Conservation (phyloP, 2,329 filamentous ascomycete species). For the Colletotrichum ledebouriae region DNA sequence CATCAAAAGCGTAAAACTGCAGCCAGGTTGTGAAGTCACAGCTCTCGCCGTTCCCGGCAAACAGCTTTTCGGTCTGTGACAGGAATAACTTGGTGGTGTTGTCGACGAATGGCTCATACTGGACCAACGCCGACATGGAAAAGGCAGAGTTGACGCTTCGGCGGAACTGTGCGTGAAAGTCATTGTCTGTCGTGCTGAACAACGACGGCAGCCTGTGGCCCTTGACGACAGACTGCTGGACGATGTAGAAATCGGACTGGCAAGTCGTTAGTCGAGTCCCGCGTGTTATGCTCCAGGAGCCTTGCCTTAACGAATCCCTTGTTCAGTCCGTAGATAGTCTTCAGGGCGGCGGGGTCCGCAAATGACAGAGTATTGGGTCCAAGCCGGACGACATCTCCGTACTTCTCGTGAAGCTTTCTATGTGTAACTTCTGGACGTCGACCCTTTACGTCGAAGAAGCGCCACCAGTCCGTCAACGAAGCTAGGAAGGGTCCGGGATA, state of each 20-base stretch:
- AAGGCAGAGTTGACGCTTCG: constrained; percentile 83
- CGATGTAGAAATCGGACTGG: constrained; percentile 84
- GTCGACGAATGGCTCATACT: constrained; percentile 86
- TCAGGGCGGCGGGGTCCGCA: constrained; percentile 78
- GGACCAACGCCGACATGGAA: constrained; percentile 80
- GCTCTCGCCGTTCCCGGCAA: constrained; percentile 55
- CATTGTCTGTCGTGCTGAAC: constrained; percentile 82
- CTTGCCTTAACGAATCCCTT: constrained; percentile 83
- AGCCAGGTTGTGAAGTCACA: constrained; percentile 81
- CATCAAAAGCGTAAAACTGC: constrained; percentile 86
- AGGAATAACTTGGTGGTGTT: constrained; percentile 81
- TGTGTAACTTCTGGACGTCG: constrained; percentile 77
- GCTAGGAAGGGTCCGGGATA: constrained; percentile 82
- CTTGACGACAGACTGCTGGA: constrained; percentile 79
- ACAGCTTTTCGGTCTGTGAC: constrained; percentile 69
- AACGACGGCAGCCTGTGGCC: constrained; percentile 78
- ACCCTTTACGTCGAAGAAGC: constrained; percentile 76
- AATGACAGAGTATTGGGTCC: constrained; percentile 83
- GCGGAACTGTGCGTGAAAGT: constrained; percentile 81
- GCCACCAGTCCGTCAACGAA: constrained; percentile 76
- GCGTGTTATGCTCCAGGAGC: not conserved
- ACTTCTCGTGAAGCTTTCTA: constrained; percentile 74
- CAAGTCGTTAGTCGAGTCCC: not conserved
- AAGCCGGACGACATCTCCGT: constrained; percentile 81
- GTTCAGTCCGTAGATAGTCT: constrained; percentile 84